Evolutionary conservation across 2,329 filamentous ascomycete genomes (phyloP).

Genomic region (Sarocladium brachiariae): DNA sequence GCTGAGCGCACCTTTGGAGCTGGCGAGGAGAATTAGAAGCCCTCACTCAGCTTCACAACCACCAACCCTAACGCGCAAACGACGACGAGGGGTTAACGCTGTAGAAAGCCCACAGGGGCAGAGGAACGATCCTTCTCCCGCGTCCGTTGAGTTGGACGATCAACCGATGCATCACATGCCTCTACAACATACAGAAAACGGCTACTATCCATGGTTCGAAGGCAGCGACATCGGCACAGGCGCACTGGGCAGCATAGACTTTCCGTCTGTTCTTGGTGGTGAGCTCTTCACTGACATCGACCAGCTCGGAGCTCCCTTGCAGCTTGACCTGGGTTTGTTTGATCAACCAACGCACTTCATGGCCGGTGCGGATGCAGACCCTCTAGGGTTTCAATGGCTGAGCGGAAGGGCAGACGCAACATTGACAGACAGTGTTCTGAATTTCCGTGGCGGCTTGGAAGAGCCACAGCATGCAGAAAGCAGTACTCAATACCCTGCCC

Average conservation of each 20-base stretch:
- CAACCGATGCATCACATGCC: neutral
- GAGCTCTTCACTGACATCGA: constrained; percentile 9
- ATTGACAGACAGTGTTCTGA: constrained; percentile 14
- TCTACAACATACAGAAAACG: neutral
- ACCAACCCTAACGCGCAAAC: neutral
- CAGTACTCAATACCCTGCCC: neutral
- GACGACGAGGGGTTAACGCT: neutral
- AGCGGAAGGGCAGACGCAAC: constrained; percentile 9
- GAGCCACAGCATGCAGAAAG: neutral
- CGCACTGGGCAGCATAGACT: constrained; percentile 7
- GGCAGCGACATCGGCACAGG: neutral
- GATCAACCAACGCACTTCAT: constrained; percentile 6
- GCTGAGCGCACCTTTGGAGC: neutral
- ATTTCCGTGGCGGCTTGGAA: constrained; percentile 13
- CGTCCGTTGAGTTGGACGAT: neutral
- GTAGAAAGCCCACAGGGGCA: neutral
- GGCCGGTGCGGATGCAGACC: constrained; percentile 8
- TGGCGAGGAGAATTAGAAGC: neutral
- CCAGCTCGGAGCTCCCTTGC: constrained; percentile 5
- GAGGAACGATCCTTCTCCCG: neutral
- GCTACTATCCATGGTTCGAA: neutral
- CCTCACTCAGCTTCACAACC: neutral
- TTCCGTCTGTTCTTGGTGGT: constrained; percentile 9
- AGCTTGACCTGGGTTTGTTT: constrained; percentile 12
- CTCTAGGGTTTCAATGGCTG: constrained; percentile 7